Evolutionary conservation across 129 eudicot species (phyloP).

Genomic region (Helianthus tuberosus): DNA sequence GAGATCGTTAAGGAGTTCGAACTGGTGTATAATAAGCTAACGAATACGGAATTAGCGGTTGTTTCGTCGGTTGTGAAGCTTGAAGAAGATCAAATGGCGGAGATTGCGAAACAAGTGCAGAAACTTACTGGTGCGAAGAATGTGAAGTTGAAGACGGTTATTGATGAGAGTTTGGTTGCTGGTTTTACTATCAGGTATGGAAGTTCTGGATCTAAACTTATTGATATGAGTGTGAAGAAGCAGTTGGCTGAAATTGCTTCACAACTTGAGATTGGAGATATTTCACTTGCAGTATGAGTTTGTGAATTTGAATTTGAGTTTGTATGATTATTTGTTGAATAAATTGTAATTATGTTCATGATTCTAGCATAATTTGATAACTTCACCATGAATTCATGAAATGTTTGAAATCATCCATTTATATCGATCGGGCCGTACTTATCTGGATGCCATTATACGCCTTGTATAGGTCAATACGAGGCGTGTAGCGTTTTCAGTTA

Average conservation of each 20-base stretch:
- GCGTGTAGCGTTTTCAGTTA: no score
- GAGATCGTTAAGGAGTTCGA: conserved; percentile 83
- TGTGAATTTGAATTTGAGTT: background rate
- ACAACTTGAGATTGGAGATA: conserved; percentile 67
- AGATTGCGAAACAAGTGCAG: conserved; percentile 85
- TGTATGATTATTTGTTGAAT: conserved; percentile 34
- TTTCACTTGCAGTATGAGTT: conserved; percentile 61
- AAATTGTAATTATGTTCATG: conserved; percentile 29
- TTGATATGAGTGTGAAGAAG: conserved; percentile 90
- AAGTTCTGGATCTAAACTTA: conserved; percentile 62
- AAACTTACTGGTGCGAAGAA: conserved; percentile 74
- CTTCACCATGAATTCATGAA: no score
- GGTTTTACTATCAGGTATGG: conserved; percentile 87
- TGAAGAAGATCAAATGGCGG: conserved; percentile 74
- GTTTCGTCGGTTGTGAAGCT: conserved; percentile 77
- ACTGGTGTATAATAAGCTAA: conserved; percentile 47
- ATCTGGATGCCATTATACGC: no score
- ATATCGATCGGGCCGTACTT: no score
- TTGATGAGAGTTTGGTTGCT: conserved; percentile 75
- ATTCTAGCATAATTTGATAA: no score
- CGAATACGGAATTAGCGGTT: conserved; percentile 68
- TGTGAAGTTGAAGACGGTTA: conserved; percentile 74
- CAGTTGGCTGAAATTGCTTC: conserved; percentile 86
- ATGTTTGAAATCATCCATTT: no score
- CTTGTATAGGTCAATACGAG: no score